phyloP scores from a whole-genome alignment of 352 stramenopile species.

The Phytophthora idaei region DNA sequence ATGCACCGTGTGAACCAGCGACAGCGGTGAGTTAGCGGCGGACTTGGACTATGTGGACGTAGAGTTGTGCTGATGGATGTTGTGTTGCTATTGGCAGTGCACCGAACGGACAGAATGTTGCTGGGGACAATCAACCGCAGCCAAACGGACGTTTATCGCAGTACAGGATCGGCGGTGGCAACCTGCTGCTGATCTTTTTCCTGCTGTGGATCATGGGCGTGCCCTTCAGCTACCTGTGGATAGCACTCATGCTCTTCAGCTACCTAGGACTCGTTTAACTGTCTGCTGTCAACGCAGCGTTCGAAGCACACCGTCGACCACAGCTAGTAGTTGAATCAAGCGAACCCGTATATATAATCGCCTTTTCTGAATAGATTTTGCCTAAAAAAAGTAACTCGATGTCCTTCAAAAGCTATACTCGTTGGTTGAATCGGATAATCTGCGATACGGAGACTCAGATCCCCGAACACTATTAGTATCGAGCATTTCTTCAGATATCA shows the following conservation, averaged over 20 bases:
- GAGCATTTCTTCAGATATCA: no score
- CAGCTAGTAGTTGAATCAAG: slow-evolving; percentile 20
- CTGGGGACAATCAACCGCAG: slow-evolving; percentile 35
- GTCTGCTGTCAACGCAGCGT: not conserved
- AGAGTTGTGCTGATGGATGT: slow-evolving; percentile 8
- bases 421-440: not conserved
- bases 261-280: slow-evolving; percentile 73
- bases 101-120: slow-evolving; percentile 30
- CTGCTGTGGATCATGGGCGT: slow-evolving; percentile 84
- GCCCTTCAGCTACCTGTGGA: slow-evolving; percentile 80
- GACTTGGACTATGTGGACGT: not conserved
- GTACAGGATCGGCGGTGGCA: slow-evolving; percentile 71
- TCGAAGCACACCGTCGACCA: slow-evolving; percentile 1
- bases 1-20: slow-evolving; percentile 54
- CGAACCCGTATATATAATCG: slow-evolving; percentile 43
- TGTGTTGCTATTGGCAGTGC: slow-evolving; percentile 30
- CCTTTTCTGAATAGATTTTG: slow-evolving; percentile 39
- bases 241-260: slow-evolving; percentile 77
- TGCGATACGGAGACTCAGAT: no score
- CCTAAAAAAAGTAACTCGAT: slow-evolving; percentile 2
- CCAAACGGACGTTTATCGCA: slow-evolving; percentile 51
- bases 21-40: slow-evolving; percentile 43
- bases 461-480: no score
- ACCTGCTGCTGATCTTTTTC: slow-evolving; percentile 77
- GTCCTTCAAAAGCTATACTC: no score